phyloP scores from a whole-genome alignment of 2,329 filamentous ascomycete species.

The Colletotrichum scovillei region DNA sequence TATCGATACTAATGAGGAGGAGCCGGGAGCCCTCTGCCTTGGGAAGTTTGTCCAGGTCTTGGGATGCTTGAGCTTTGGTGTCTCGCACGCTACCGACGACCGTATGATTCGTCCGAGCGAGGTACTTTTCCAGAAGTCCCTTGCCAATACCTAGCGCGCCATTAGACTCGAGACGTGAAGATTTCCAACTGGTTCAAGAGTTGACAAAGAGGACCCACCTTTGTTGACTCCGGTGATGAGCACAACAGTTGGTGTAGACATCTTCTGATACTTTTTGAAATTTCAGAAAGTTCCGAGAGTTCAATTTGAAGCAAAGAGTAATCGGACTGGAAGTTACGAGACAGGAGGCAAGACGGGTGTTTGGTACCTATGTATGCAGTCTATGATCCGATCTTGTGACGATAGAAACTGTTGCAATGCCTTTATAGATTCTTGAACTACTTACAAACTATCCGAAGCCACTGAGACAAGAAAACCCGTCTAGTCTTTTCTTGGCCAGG shows the following conservation, averaged over 20 bases:
- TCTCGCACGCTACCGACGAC: conserved; percentile 50
- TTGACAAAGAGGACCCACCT: conserved; percentile 35
- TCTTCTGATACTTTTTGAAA: background rate
- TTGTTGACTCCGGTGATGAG: conserved; percentile 47
- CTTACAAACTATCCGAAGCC: background rate
- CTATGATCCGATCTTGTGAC: background rate
- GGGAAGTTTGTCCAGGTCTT: conserved; percentile 41
- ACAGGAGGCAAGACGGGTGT: background rate
- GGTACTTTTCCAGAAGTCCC: conserved; percentile 40
- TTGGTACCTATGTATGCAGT: too few relatives aligned
- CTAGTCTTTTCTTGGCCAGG: background rate
- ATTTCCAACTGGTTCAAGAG: background rate
- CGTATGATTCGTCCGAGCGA: conserved; percentile 48
- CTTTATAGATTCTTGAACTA: background rate
- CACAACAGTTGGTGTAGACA: conserved; percentile 29
- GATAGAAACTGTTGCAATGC: background rate
- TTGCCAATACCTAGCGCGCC: conserved; percentile 21
- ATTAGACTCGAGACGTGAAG: background rate
- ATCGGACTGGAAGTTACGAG: background rate
- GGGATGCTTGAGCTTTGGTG: conserved; percentile 39
- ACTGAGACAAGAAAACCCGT: background rate
- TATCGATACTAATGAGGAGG: conserved; percentile 46
- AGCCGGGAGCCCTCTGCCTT: conserved; percentile 42
- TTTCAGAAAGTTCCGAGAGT: background rate
- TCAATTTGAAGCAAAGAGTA: background rate